These are phyloP conservation scores for Mortierella sp. DNA, from an alignment of 371 early-diverging fungal genomes.

Conservation along the genomic window DNA sequence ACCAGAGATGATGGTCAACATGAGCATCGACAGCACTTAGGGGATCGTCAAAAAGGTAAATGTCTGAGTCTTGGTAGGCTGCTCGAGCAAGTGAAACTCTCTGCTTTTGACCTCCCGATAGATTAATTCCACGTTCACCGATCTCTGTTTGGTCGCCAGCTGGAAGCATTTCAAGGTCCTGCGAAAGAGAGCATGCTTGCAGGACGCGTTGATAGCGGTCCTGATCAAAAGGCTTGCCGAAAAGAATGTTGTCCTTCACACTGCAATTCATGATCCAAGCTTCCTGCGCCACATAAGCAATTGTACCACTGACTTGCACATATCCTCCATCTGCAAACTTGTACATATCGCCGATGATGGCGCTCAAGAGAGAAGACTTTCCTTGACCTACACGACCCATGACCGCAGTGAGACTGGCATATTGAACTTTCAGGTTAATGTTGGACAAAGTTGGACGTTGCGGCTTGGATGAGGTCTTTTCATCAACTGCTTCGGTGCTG, in stretches of 20 bases:
- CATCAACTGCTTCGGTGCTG: not conserved
- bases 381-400: constrained; percentile 59
- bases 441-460: constrained; percentile 59
- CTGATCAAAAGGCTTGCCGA: constrained; percentile 66
- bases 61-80: constrained; percentile 87
- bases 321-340: constrained; percentile 30
- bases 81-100: constrained; percentile 66
- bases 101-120: constrained; percentile 68
- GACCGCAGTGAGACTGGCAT: constrained; percentile 20
- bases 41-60: constrained; percentile 87
- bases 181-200: constrained; percentile 60
- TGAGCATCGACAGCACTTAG: constrained; percentile 92
- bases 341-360: constrained; percentile 59
- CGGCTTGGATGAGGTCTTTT: not conserved
- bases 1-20: constrained; percentile 87
- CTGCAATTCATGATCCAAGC: constrained; percentile 79
- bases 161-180: constrained; percentile 75
- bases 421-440: constrained; percentile 71
- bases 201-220: constrained; percentile 63
- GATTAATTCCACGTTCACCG: constrained; percentile 65
- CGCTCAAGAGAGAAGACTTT: constrained; percentile 41
- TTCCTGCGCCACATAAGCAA: constrained; percentile 72
- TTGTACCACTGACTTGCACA: constrained; percentile 35
- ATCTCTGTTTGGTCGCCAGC: constrained; percentile 72
- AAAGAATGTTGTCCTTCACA: constrained; percentile 75